Percentiles rank a stretch among this genome's conserved stretches.
Evolutionary conservation across 164 flowering plant genomes (phyloP).

Genomic region (Santalum album): DNA sequence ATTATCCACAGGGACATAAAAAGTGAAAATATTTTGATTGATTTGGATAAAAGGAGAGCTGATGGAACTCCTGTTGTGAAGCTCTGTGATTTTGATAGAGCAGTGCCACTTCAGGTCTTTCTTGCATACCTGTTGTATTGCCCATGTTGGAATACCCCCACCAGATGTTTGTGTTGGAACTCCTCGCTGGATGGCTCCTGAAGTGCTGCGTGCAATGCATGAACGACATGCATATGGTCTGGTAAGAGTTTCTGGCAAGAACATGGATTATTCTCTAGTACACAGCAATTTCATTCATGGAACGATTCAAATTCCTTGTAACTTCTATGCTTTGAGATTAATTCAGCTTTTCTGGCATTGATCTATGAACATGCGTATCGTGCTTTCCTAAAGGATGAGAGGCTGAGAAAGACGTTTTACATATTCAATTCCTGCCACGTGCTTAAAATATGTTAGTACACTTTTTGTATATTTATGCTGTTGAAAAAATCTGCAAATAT

Average conservation of each 20-base stretch:
- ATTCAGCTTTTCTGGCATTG: too few relatives aligned
- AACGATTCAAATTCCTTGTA: too few relatives aligned
- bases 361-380: too few relatives aligned
- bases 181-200: constrained; percentile 99
- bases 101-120: constrained; percentile 77
- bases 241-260: constrained; percentile 43
- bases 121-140: constrained; percentile 79
- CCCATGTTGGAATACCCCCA: constrained; percentile 73
- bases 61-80: constrained; percentile 76
- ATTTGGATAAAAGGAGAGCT: constrained; percentile 46
- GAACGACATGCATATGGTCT: constrained; percentile 50
- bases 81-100: constrained; percentile 95
- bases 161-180: constrained; percentile 95
- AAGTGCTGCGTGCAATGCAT: constrained; percentile 72
- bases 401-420: too few relatives aligned
- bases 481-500: too few relatives aligned
- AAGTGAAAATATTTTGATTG: constrained; percentile 81
- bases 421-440: too few relatives aligned
- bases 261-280: not conserved
- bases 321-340: too few relatives aligned
- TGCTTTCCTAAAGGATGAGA: too few relatives aligned
- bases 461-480: too few relatives aligned
- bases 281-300: too few relatives aligned
- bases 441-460: too few relatives aligned
- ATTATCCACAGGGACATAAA: constrained; percentile 93